A percentile compares a stretch with the other conserved stretches of the same genome.
Evolutionary conservation across 805 yeast species (phyloP).

Genomic region (Candida glaebosa): DNA sequence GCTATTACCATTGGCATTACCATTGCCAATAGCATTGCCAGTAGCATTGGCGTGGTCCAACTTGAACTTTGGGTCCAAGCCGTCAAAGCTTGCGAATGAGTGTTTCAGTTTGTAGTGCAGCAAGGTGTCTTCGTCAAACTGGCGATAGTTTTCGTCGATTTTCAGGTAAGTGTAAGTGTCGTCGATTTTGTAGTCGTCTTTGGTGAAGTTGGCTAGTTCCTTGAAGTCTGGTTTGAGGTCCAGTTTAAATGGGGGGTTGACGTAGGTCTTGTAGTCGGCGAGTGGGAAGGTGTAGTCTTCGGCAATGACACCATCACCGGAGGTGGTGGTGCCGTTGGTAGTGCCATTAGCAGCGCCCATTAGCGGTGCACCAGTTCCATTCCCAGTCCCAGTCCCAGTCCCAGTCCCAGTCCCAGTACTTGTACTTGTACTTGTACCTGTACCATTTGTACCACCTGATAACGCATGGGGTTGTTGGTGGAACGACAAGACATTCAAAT

Average conservation of each 20-base stretch:
- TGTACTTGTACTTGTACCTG: not conserved
- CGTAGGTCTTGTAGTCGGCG: not conserved
- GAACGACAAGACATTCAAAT: constrained; percentile 5
- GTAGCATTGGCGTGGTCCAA: not conserved
- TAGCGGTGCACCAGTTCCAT: not conserved
- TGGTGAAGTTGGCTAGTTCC: not conserved
- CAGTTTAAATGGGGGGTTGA: not conserved
- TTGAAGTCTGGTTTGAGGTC: not conserved
- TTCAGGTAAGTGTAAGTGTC: not conserved
- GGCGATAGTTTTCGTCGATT: not conserved
- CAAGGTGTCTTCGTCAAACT: not conserved
- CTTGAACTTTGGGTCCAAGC: not conserved
- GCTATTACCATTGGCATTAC: not conserved
- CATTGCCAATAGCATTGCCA: not conserved
- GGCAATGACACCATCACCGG: not conserved
- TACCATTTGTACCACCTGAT: not conserved
- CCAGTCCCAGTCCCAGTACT: not conserved
- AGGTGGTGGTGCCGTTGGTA: not conserved
- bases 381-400: not conserved
- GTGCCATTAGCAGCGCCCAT: not conserved
- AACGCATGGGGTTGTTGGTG: not conserved
- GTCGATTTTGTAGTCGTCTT: not conserved
- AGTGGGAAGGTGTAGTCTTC: not conserved
- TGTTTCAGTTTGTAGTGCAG: not conserved
- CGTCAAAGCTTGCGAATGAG: too few species aligned